Base-by-base conservation (phyloP, 805 yeast genomes). In the Lachancea mirantina region DNA sequence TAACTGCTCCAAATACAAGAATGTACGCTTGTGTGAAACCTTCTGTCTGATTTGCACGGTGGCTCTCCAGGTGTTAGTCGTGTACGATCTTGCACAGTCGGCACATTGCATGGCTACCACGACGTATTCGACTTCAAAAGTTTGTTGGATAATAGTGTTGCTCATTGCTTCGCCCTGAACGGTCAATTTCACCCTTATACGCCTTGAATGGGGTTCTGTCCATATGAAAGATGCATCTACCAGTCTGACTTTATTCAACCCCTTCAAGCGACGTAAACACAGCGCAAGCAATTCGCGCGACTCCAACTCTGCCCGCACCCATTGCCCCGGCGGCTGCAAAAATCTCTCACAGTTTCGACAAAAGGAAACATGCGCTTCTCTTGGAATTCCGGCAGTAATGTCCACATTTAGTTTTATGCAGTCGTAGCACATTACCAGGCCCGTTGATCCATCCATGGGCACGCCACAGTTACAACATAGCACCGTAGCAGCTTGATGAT, bases 191-290 rank as follows among this genome's bases (percentile, higher is more conserved):
- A 94, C 76, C 59, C 87, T 77, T 40, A 89, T 76, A 67, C 99
- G 79, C 61, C 98, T 74, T 17, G 96, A 87, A 60, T 92, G 99
- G 3, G 99, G 98, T 64, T 92, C 99, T 1, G 99, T 92, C 99
- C 99, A 92, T 41, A 94, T 76, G 50, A 88, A 92, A 4, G 88
- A 74, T 2, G 98, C 99, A 63, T 92, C 97, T 25, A 85, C 76
- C 39, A 92, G 66, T 48, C 96, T 68, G 28, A 87, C 92, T 51
- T 83, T 82, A 45, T 74, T 78, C 46, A 92, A 68, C 36, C 97
- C 97, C 49, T 82, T 84, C 51, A 92, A 68, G 55, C 89, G 75
- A 61, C 89, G 77, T 43, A 92, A 66, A 65, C 96, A 84, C 26
- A 92, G 65, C 1, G 98, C 97, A 41, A 92, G 66, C 33, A 92